Evolutionary conservation across 768 basidiomycete genomes (phyloP).

Genomic region (Amanita jacksonii): DNA sequence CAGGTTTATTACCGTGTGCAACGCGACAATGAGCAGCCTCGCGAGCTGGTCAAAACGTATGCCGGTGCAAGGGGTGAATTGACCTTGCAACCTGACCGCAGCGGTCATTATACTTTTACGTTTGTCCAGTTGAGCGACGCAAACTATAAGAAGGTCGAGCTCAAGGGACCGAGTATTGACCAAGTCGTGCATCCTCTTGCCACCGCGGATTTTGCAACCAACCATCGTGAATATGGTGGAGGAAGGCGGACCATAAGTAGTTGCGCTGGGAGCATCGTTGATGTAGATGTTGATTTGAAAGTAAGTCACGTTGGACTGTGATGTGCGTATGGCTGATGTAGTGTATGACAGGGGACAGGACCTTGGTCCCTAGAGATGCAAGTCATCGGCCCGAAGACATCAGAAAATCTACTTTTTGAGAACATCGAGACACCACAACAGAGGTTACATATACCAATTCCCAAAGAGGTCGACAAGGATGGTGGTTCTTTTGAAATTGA

Average conservation of each 20-base stretch:
- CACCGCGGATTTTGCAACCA: constrained; percentile 57
- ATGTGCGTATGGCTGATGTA: not conserved
- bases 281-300: constrained; percentile 72
- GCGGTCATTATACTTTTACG: constrained; percentile 81
- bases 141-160: constrained; percentile 69
- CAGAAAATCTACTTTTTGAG: constrained; percentile 46
- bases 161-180: constrained; percentile 71
- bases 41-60: constrained; percentile 51
- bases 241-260: constrained; percentile 55
- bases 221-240: constrained; percentile 26
- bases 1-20: constrained; percentile 69
- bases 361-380: constrained; percentile 88
- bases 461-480: constrained; percentile 49
- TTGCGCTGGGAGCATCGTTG: constrained; percentile 69
- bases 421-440: constrained; percentile 48
- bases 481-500: constrained; percentile 78
- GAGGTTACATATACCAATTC: constrained; percentile 58
- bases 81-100: constrained; percentile 77
- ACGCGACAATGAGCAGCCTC: constrained; percentile 55
- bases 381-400: constrained; percentile 61
- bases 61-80: constrained; percentile 69
- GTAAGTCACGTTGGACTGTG: constrained; percentile 29
- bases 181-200: constrained; percentile 89
- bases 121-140: constrained; percentile 75
- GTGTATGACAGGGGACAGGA: constrained; percentile 58